A percentile compares a stretch with the other conserved stretches of the same genome.
Evolutionary conservation across 1,284 basidiomycete genomes (phyloP).

Genomic region (Mycosarcoma mackinlayi): DNA sequence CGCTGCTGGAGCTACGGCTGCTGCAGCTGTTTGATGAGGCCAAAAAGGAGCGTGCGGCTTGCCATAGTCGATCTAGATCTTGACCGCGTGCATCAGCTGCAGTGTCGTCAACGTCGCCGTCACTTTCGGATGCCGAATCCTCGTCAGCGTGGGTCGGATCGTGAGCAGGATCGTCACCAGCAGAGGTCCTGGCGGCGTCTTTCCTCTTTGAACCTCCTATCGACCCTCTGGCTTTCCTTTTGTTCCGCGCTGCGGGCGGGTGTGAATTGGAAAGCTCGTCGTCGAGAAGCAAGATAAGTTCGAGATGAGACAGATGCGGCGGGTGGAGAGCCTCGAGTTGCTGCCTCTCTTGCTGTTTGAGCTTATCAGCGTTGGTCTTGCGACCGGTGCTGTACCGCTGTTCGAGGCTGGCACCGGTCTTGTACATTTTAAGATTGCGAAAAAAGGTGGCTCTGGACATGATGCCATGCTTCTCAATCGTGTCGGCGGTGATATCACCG

Average conservation of each 20-base stretch:
- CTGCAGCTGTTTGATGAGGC: background rate
- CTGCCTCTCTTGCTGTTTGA: conserved; percentile 37
- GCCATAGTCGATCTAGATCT: conserved; percentile 7
- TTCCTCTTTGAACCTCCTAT: conserved; percentile 16
- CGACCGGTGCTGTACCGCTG: conserved; percentile 50
- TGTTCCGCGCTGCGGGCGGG: conserved; percentile 9
- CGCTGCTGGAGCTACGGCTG: too few relatives aligned
- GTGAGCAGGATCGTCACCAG: conserved; percentile 1
- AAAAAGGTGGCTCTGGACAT: conserved; percentile 53
- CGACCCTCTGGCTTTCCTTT: conserved; percentile 14
- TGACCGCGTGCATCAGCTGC: conserved; percentile 11
- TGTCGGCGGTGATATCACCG: conserved; percentile 48
- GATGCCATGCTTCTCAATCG: conserved; percentile 51
- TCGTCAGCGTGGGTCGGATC: conserved; percentile 2
- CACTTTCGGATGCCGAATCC: conserved; percentile 34
- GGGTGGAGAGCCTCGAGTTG: conserved; percentile 42
- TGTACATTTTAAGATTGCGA: conserved; percentile 49
- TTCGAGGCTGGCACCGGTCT: conserved; percentile 46
- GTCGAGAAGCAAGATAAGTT: conserved; percentile 35
- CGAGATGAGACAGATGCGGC: conserved; percentile 24
- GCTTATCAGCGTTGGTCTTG: conserved; percentile 52
- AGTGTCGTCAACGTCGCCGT: conserved; percentile 20
- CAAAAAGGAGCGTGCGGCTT: conserved; percentile 24
- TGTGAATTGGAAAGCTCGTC: too few relatives aligned
- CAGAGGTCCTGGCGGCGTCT: conserved; percentile 1